A percentile compares a stretch with the other conserved stretches of the same genome.
These are phyloP conservation scores for Saccharata proteae DNA, from an alignment of 2,329 filamentous ascomycete species.

Conservation along the genomic window DNA sequence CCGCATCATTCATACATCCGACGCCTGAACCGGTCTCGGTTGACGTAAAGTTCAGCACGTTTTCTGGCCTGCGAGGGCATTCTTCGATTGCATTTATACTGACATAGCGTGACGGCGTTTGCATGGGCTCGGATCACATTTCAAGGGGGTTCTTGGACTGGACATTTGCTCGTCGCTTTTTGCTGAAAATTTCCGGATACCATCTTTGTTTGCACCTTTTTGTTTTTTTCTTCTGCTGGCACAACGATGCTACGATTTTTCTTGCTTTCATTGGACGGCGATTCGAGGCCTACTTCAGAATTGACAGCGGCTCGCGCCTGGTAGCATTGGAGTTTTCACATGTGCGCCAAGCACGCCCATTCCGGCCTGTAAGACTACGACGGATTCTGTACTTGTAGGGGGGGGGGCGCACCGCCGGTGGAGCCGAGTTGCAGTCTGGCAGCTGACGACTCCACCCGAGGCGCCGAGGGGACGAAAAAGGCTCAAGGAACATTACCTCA, in stretches of 20 bases:
- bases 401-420: constrained; percentile 11
- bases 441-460: constrained; percentile 9
- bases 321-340: constrained; percentile 16
- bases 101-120: constrained; percentile 10
- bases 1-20: too few relatives aligned
- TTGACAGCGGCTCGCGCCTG: constrained; percentile 25
- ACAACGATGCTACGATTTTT: constrained; percentile 28
- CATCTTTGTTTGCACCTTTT: constrained; percentile 16
- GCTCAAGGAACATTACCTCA: constrained; percentile 19
- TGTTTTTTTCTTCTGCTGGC: constrained; percentile 7
- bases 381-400: constrained; percentile 28
- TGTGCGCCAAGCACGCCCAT: constrained; percentile 12
- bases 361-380: constrained; percentile 26
- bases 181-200: constrained; percentile 23
- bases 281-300: constrained; percentile 19
- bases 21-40: too few relatives aligned
- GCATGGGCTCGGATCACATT: neutral
- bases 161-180: too few relatives aligned
- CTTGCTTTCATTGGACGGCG: constrained; percentile 18
- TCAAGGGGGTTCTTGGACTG: too few relatives aligned
- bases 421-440: constrained; percentile 23
- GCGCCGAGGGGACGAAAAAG: constrained; percentile 12
- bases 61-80: constrained; percentile 1
- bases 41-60: too few relatives aligned
- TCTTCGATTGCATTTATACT: constrained; percentile 9